phyloP scores from a whole-genome alignment of 345 rosid species.

The Gossypioides kirkii region DNA sequence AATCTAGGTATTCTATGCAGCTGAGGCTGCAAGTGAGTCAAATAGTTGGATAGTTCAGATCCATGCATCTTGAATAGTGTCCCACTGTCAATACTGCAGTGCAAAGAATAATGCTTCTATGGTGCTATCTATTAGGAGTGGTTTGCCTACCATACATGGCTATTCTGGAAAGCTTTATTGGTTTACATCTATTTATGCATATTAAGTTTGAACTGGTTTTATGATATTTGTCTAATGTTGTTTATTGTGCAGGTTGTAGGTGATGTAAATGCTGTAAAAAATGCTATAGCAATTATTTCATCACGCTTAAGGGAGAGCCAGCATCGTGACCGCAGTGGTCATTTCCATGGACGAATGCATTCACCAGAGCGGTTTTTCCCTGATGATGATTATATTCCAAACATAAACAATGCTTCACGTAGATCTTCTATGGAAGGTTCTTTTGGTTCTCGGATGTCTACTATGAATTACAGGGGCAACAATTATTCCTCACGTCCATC shows the following conservation, averaged over 20 bases:
- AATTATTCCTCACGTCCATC: constrained; percentile 52
- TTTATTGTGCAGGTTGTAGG: constrained; percentile 68
- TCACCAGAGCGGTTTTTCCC: constrained; percentile 71
- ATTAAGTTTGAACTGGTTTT: background rate
- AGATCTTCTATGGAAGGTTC: constrained; percentile 52
- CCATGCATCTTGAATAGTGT: background rate
- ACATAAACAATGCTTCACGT: constrained; percentile 40
- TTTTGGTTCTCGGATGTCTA: constrained; percentile 49
- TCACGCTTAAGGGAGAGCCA: constrained; percentile 94
- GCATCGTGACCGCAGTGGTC: constrained; percentile 73
- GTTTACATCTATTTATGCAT: background rate
- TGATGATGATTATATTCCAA: constrained; percentile 77
- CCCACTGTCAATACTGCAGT: background rate
- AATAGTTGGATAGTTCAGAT: background rate
- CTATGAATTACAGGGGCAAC: constrained; percentile 43
- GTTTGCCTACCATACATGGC: background rate
- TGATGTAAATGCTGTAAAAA: constrained; percentile 69
- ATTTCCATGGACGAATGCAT: constrained; percentile 67
- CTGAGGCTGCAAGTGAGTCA: background rate
- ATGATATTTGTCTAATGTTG: constrained; percentile 4
- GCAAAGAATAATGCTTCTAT: constrained; percentile 3
- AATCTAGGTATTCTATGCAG: background rate
- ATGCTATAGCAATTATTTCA: constrained; percentile 69
- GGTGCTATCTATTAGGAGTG: background rate
- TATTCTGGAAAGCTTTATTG: background rate